Evolutionary conservation across 371 early-diverging fungal species (phyloP).

Genomic region (Syncephalis plumigaleata): DNA sequence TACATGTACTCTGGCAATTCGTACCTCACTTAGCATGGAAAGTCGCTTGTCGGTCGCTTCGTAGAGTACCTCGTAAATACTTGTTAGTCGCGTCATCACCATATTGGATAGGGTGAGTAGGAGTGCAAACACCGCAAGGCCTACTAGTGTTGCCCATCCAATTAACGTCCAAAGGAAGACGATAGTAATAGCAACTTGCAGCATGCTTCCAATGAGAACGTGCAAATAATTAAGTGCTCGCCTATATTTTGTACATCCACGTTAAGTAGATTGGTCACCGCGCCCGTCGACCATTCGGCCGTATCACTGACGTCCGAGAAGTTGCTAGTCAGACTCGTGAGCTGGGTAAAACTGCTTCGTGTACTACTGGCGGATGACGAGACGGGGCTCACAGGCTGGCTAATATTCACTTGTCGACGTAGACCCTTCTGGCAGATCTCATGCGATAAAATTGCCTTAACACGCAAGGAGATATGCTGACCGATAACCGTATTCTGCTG

Average conservation of each 20-base stretch:
- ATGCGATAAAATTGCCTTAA: too few relatives aligned
- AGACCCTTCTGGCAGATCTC: too few relatives aligned
- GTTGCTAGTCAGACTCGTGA: too few relatives aligned
- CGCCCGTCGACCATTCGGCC: conserved; percentile 29
- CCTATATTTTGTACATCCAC: conserved; percentile 47
- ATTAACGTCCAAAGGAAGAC: conserved; percentile 26
- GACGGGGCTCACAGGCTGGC: conserved; percentile 7
- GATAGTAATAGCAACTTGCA: conserved; percentile 24
- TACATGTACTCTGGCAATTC: neutral
- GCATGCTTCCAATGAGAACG: conserved; percentile 27
- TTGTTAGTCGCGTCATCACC: conserved; percentile 25
- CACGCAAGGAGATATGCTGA: too few relatives aligned
- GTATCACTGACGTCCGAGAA: conserved; percentile 8
- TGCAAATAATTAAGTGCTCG: conserved; percentile 20
- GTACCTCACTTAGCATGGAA: conserved; percentile 22
- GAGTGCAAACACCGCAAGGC: conserved; percentile 20
- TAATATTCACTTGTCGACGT: neutral
- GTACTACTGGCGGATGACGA: too few relatives aligned
- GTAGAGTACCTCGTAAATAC: conserved; percentile 5
- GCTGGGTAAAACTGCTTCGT: too few relatives aligned
- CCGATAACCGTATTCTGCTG: too few relatives aligned
- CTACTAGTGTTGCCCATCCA: conserved; percentile 29
- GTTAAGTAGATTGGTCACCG: conserved; percentile 66
- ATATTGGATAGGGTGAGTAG: conserved; percentile 28
- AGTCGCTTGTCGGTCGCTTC: conserved; percentile 23